Percentiles rank a stretch among this genome's conserved stretches.
These are phyloP conservation scores for Scenedesmus sp. DNA, from an alignment of 163 green algal genomes.

Conservation along the genomic window DNA sequence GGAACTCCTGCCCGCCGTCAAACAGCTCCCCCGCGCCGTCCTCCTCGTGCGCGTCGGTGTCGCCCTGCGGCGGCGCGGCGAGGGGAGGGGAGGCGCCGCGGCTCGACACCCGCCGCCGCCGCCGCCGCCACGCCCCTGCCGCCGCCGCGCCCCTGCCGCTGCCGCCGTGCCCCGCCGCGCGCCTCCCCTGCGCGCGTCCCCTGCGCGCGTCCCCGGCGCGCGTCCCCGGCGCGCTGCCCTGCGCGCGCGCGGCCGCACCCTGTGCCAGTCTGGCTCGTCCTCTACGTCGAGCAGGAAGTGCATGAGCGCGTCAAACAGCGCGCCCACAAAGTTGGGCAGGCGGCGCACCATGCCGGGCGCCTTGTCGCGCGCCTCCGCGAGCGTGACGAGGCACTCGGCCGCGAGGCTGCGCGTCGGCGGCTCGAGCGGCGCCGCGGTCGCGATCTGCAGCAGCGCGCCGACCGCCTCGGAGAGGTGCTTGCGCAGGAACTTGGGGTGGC, in stretches of 20 bases:
- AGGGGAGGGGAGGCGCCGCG: neutral
- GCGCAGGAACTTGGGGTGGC: slow-evolving; percentile 92
- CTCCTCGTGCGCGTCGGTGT: slow-evolving; percentile 64
- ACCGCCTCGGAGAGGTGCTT: slow-evolving; percentile 84
- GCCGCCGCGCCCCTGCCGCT: neutral
- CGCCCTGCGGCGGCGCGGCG: slow-evolving; percentile 45
- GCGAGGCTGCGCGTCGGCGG: slow-evolving; percentile 79
- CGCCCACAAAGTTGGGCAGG: slow-evolving; percentile 82
- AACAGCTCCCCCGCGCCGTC: slow-evolving; percentile 87
- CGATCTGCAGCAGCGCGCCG: slow-evolving; percentile 86
- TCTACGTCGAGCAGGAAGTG: slow-evolving; percentile 94
- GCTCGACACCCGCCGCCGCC: too few species aligned
- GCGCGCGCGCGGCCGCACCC: slow-evolving; percentile 2
- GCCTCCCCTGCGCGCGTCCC: too few species aligned
- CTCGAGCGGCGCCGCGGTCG: slow-evolving; percentile 76
- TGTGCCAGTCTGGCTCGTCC: slow-evolving; percentile 65
- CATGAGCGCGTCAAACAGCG: slow-evolving; percentile 90
- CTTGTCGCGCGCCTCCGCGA: slow-evolving; percentile 95
- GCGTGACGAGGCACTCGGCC: slow-evolving; percentile 93
- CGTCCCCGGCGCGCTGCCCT: neutral
- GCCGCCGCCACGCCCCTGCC: too few species aligned
- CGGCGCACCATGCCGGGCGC: slow-evolving; percentile 81
- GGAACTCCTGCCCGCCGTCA: slow-evolving; percentile 87
- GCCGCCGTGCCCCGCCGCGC: neutral
- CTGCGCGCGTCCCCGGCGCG: too few species aligned